Conservation (phyloP, 2,329 filamentous ascomycete genomes). For the Colletotrichum kahawae region DNA sequence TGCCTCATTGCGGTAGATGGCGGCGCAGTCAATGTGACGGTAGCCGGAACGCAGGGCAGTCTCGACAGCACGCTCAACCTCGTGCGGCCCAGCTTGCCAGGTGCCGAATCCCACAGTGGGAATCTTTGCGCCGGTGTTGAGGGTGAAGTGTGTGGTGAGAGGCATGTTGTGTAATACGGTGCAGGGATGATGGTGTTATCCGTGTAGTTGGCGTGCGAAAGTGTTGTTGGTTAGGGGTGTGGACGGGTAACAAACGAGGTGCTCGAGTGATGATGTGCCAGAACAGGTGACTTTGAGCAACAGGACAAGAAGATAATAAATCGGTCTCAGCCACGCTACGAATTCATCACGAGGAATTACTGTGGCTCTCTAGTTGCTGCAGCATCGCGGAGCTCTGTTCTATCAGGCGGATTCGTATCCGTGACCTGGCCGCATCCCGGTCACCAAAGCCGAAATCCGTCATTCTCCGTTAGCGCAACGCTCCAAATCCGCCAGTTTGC, state of each 20-base stretch:
- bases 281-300: background rate
- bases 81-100: constrained; percentile 35
- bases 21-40: constrained; percentile 53
- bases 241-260: background rate
- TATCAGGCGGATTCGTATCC: constrained; percentile 11
- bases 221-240: background rate
- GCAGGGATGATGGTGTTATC: background rate
- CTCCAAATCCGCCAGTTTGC: background rate
- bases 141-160: constrained; percentile 22
- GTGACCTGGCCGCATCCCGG: background rate
- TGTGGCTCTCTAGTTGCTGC: background rate
- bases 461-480: background rate
- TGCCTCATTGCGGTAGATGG: constrained; percentile 49
- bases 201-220: background rate
- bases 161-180: constrained; percentile 3
- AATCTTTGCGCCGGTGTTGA: constrained; percentile 25
- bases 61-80: constrained; percentile 53
- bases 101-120: constrained; percentile 26
- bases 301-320: background rate
- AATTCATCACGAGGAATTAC: background rate
- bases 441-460: background rate
- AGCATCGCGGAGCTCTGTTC: background rate
- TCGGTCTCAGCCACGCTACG: background rate
- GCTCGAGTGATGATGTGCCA: background rate
- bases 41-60: constrained; percentile 50